Evolutionary conservation across 371 early-diverging fungal species (phyloP).

Genomic region (Phascolomyces articulosus): DNA sequence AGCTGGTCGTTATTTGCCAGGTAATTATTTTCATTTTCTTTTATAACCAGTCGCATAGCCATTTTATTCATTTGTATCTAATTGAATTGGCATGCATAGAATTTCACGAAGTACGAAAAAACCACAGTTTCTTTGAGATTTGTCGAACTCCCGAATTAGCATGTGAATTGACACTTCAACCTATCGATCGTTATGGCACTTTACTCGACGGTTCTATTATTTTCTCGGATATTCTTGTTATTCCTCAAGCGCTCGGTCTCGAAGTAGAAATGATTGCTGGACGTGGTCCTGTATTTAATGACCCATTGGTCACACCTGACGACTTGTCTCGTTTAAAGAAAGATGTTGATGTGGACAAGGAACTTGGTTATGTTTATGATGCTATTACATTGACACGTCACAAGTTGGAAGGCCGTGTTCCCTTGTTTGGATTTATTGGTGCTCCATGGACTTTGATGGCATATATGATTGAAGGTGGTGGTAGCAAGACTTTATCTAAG

Average conservation of each 20-base stretch:
- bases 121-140: conserved; percentile 93
- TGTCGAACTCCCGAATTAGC: conserved; percentile 94
- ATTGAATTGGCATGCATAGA: no score
- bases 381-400: conserved; percentile 94
- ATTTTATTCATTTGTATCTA: not conserved
- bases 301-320: conserved; percentile 74
- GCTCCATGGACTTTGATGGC: conserved; percentile 99
- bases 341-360: conserved; percentile 71
- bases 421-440: conserved; percentile 94
- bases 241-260: conserved; percentile 97
- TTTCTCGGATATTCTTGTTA: conserved; percentile 96
- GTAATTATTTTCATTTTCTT: conserved; percentile 36
- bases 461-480: conserved; percentile 98
- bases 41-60: no score
- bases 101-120: conserved; percentile 83
- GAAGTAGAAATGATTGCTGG: conserved; percentile 93
- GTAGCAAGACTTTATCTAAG: conserved; percentile 87
- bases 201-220: conserved; percentile 97
- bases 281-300: conserved; percentile 92
- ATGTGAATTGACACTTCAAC: conserved; percentile 95
- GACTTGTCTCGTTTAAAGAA: conserved; percentile 72
- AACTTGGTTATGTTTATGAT: conserved; percentile 91
- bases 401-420: conserved; percentile 84
- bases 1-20: conserved; percentile 97
- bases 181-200: conserved; percentile 89